Base-by-base conservation (phyloP, 2,329 filamentous ascomycete genomes). In the Pseudogymnoascus sp. region DNA sequence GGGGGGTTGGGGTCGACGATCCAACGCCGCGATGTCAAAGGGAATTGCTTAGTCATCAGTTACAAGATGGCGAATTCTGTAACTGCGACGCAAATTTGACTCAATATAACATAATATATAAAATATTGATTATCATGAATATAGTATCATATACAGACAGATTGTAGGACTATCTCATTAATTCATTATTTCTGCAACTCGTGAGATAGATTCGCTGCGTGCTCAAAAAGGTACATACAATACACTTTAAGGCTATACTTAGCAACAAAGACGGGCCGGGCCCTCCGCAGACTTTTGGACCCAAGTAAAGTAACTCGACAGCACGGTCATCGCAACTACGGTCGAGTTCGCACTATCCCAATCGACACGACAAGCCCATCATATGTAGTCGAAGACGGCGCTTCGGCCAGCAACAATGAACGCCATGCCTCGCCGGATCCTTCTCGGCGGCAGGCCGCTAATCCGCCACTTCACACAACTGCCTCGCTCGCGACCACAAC, bases 391-490 rank as follows among this genome's bases (percentile, higher is more conserved):
- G n/a, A 33, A 33, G 12, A 33, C 8, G 47, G 47, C 28, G 28
- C 47, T 54, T 33, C 47, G 47, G 47, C 47, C 28, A 18, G 47
- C 47, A 54, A 54, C 47, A 54, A 54, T 54, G 47, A 54, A 33
- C 28, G 28, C 47, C 8, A 54, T 54, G 28, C 47, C 25, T 12
- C 47, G 47, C 47, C 47, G 47, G 12, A 18, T 54, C n/a, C 28
- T 33, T n/a, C 28, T 54, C 4, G 47, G 47, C 47, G 47, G 28
- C 28, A 54, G 47, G 47, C 71, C 74, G 14, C 74, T 73, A 2
- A 72, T 72, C 64, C 81, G 84, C 50, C 77, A 76, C 36, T 87
- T 88, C 73, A 86, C 84, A 14, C 79, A 82, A 64, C 70, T 75
- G 59, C 71, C 76, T n/a, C 70, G 74, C 57, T 74, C 77, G 57